These are phyloP conservation scores for cucumber (Cucumis sativus) DNA, from an alignment of 306 rosid species.

Conservation along the genomic window DNA sequence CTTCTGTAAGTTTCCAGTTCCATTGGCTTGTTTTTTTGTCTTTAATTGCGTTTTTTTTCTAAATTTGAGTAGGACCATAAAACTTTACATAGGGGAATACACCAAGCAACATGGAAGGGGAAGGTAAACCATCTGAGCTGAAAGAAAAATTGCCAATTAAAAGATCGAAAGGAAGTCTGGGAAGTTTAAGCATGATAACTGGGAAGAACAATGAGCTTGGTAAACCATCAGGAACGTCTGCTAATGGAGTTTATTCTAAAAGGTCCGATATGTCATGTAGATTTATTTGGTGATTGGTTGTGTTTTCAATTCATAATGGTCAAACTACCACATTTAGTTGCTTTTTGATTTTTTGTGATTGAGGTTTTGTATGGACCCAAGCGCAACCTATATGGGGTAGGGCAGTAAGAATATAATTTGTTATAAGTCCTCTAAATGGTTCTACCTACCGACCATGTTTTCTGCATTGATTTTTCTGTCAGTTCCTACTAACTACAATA, in stretches of 20 bases:
- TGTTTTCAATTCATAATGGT: constrained; percentile 1
- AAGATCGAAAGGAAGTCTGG: constrained; percentile 96
- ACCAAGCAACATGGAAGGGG: constrained; percentile 67
- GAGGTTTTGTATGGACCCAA: background rate
- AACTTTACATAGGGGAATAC: constrained; percentile 64
- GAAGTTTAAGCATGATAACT: constrained; percentile 94
- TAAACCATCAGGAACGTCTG: constrained; percentile 66
- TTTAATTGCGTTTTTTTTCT: constrained; percentile 10
- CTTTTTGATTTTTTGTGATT: background rate
- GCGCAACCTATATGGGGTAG: background rate
- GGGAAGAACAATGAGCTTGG: constrained; percentile 73
- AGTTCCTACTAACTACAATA: background rate
- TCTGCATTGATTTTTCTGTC: background rate
- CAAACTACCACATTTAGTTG: background rate
- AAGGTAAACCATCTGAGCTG: constrained; percentile 68
- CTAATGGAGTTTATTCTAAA: constrained; percentile 76
- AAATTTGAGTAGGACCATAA: constrained; percentile 7
- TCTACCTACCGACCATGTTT: background rate
- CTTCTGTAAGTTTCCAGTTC: constrained; percentile 56
- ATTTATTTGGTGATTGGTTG: background rate
- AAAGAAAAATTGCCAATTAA: constrained; percentile 91
- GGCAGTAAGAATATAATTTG: background rate
- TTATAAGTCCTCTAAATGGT: constrained; percentile 8
- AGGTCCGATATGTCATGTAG: constrained; percentile 35
- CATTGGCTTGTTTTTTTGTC: background rate